Base-by-base conservation (phyloP, 441 rosid genomes). In the Brassica balearica region DNA sequence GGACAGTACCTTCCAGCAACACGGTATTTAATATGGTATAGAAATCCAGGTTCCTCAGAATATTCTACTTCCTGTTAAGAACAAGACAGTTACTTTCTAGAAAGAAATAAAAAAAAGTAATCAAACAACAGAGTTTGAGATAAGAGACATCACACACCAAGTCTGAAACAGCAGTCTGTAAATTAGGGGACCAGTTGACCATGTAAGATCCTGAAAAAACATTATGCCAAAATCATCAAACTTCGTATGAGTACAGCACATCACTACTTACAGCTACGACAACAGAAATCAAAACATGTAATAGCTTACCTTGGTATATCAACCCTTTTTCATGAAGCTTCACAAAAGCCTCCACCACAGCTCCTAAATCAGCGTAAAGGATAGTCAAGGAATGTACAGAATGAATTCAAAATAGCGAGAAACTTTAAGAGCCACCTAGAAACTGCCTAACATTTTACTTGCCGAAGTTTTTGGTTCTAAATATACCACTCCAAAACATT, bases 161-260 rank as follows among this genome's bases (percentile, higher is more conserved):
- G 82, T 95, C 99, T 75, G 99, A 95, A 80, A 95, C 99, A 36
- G 99, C 99, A 74, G 99, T 95, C 87, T 95, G 99, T 76, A 95
- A 88, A 84, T 87, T 91, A 51, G 99, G 99, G 63, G 99, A 95
- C 99, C 99, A 95, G 86, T 95, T 95, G 83, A 95, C 99, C 95
- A 95, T 85, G 88, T 95, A 95, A 77, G 98, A 92, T 66, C 99
- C 99, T 95, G 84, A 17, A 76, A 43, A 72, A 67, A 38, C 23
- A 72, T 67, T 51, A 81, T 53, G 66, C 48, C 74, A 61, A 59
- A 32, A 76, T 34, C 66, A 67, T 32, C 67, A 19, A 68, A 27
- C 20, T 15, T 58, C 8, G 17, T 65, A 74, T 70, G 64, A 55
- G 69, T 46, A 65, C 69, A 75, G 15, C 29, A 43, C n/a, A 70